Evolutionary conservation across 257 asterid species (phyloP), one percentile per base, ranked within the genome.

Genomic region (Ilex asprella): DNA sequence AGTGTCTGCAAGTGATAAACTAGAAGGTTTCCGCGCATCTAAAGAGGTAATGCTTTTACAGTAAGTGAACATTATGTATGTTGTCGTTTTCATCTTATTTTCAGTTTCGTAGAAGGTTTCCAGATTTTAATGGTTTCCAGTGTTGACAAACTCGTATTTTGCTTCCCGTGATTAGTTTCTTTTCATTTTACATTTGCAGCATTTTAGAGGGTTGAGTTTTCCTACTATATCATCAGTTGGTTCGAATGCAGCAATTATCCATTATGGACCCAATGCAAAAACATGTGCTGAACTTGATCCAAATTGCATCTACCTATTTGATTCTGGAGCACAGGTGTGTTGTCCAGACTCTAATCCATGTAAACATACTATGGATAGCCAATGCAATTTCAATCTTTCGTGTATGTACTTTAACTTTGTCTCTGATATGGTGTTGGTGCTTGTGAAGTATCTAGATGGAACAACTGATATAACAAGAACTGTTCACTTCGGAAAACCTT

Each of bases 381-480:
- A 7, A 51, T 58, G 11, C 44, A 13, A 27, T 12, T 31, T 12
- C 27, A 5, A 49, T 47, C 14, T 30, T 16, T 44, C 43, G 9
- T 13, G 43, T 58, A 12, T 55, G 5, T 12, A 14, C 44, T 15
- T 54, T 58, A 55, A 13, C 10, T 59, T 50, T 16, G 58, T 61
- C 66, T 29, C 46, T 61, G 64, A 70, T 59, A 66, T 65, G 66
- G 61, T 32, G 31, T 64, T 73, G 68, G 61, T 74, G 39, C 65
- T 46, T 60, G 75, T 79, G 58, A 69, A 92, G 99, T 92, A 89
- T 75, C 73, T 85, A 71, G 99, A 92, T 73, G 99, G 99, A 79
- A 92, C 99, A 83, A 92, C 99, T 56, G 99, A 92, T 79, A 87
- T 92, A 71, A 89, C 97, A 15, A 81, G 99, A 82, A 92, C 97